These are phyloP conservation scores for Pleurotus pulmonarius DNA, from an alignment of 768 basidiomycete species.

Conservation along the genomic window DNA sequence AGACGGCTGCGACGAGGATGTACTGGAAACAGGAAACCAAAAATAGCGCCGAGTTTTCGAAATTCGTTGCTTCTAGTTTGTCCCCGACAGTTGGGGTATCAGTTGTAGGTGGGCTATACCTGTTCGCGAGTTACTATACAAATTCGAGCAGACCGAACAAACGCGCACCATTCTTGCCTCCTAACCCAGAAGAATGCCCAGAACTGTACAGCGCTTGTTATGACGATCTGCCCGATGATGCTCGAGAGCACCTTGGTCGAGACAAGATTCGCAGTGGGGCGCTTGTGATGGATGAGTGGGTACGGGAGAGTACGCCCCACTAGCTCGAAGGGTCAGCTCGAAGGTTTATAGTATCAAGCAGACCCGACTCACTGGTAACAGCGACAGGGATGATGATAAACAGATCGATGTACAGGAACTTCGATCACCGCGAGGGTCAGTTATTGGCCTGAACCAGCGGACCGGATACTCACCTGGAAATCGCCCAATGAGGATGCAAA, in stretches of 20 bases:
- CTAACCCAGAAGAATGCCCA: slow-evolving; percentile 92
- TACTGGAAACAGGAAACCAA: slow-evolving; percentile 98
- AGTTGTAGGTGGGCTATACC: slow-evolving; percentile 62
- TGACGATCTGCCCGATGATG: slow-evolving; percentile 87
- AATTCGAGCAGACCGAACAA: background rate
- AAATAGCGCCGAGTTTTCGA: slow-evolving; percentile 90
- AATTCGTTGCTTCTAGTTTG: slow-evolving; percentile 81
- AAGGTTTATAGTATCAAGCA: background rate
- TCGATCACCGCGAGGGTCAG: slow-evolving; percentile 8
- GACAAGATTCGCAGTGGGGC: slow-evolving; percentile 93
- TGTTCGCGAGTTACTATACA: slow-evolving; percentile 21
- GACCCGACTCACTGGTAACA: slow-evolving; percentile 74
- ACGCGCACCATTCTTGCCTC: slow-evolving; percentile 70
- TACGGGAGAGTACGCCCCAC: slow-evolving; percentile 96
- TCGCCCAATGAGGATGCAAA: slow-evolving; percentile 96
- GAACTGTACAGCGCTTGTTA: slow-evolving; percentile 79
- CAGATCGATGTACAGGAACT: slow-evolving; percentile 97
- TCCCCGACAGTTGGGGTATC: slow-evolving; percentile 48
- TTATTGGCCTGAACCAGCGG: slow-evolving; percentile 5
- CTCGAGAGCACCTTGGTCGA: slow-evolving; percentile 94
- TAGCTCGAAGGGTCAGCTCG: slow-evolving; percentile 25
- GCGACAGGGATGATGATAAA: slow-evolving; percentile 98
- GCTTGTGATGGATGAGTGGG: slow-evolving; percentile 79
- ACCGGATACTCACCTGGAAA: slow-evolving; percentile 67
- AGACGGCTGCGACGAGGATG: slow-evolving; percentile 93